These are phyloP conservation scores for Carex littledalei DNA, from an alignment of 176 grass and related monocot genomes.

Conservation along the genomic window DNA sequence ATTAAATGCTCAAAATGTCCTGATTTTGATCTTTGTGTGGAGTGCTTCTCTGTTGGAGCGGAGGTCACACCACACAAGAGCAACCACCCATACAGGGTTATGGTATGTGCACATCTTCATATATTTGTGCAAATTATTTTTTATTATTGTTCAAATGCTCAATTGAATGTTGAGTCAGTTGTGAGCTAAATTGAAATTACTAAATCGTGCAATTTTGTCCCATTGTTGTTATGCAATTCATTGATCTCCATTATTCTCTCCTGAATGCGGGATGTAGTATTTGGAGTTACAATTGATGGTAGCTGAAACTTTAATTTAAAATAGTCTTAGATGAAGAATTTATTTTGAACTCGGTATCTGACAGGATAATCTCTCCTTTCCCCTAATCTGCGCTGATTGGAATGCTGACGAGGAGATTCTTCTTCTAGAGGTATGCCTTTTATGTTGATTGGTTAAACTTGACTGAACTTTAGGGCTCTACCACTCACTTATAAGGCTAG, in stretches of 20 bases:
- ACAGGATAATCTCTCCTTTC: conserved; percentile 98
- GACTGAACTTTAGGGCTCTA: background rate
- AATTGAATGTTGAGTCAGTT: background rate
- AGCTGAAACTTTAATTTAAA: background rate
- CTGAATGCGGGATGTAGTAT: background rate
- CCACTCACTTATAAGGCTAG: background rate
- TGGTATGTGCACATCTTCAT: conserved; percentile 49
- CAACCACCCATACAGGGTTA: conserved; percentile 90
- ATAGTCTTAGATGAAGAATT: background rate
- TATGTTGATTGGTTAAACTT: background rate
- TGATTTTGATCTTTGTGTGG: conserved; percentile 95
- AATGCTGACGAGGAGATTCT: conserved; percentile 99
- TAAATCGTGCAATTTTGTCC: background rate
- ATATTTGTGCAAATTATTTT: background rate
- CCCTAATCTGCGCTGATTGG: conserved; percentile 91
- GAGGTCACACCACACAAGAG: conserved; percentile 88
- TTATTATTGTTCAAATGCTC: conserved; percentile 11
- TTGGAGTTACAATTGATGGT: conserved; percentile 2
- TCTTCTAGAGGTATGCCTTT: conserved; percentile 72
- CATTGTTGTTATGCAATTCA: background rate
- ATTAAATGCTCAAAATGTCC: conserved; percentile 96
- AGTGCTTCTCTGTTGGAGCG: conserved; percentile 92
- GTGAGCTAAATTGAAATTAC: background rate
- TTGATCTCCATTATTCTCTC: background rate
- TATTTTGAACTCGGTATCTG: conserved; percentile 14